Evolutionary conservation across 768 basidiomycete genomes (phyloP), one percentile per base, ranked within the genome.

Genomic region (Neoboletus magnificus): DNA sequence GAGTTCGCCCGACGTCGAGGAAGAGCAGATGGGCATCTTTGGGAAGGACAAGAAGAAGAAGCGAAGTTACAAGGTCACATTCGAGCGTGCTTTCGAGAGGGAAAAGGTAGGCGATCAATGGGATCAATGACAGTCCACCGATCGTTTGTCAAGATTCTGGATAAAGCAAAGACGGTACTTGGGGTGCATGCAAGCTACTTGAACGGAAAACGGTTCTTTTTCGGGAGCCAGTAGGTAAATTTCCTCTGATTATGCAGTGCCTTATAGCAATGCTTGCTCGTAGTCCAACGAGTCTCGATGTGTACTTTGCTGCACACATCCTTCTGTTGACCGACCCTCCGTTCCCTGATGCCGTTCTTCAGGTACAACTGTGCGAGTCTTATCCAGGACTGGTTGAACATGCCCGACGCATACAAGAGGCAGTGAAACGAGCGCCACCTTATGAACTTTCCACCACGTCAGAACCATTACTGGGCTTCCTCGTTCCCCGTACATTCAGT

Each of bases 241-340:
- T 55, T 47, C 10, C 30, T 55, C 44, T 42, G 25, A 29, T 41
- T 12, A 6, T 40, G 10, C 33, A 5, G 40, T 48, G 32, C 35
- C 49, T 42, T 22, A 44, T 18, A 10, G 51, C 46, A 46, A 57
- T 41, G 18, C 23, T 37, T 23, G 16, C 5, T 22, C 35, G 20
- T 50, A 92, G 89, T 44, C 78, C 79, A 13, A 82, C 86, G 1
- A 77, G 79, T 5, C 68, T 91, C 18, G 91, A 93, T 57, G 66
- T 87, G 23, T 66, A 82, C 36, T 71, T 91, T 20, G 86, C 90
- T 18, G 80, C 89, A 7, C 86, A 90, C 58, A 73, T 86, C 27
- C 76, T 89, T 32, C 74, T 90, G 32, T 71, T 91, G 4, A 57
- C 77, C 4, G 70, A 79, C 43, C 80, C 85, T 6, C 79, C 82